A percentile compares a stretch with the other conserved stretches of the same genome.
Conservation (phyloP, 176 grass and related monocot species). For the Luzula sylvatica region DNA sequence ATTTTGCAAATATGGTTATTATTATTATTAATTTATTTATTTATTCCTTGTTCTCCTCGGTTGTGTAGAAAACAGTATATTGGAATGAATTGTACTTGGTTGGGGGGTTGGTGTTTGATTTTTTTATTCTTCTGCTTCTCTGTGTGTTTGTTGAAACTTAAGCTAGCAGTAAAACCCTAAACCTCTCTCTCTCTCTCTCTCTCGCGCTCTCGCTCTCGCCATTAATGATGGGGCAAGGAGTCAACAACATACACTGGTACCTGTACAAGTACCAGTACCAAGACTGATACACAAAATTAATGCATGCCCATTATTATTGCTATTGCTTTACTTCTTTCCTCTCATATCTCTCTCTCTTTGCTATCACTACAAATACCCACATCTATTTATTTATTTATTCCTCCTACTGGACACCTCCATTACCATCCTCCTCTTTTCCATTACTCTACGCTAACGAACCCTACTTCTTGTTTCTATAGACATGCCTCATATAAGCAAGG, state of each 20-base stretch:
- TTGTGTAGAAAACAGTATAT: background rate
- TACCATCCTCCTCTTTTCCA: conserved; percentile 44
- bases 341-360: conserved; percentile 12
- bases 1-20: background rate
- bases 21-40: no score
- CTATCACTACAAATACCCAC: conserved; percentile 13
- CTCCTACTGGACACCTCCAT: conserved; percentile 1
- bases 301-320: conserved; percentile 13
- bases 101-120: background rate
- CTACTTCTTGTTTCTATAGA: conserved; percentile 18
- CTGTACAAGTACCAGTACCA: conserved; percentile 14
- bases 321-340: conserved; percentile 22
- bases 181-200: background rate
- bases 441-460: conserved; percentile 22
- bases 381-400: conserved; percentile 7
- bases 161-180: conserved; percentile 19
- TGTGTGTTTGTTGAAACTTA: conserved; percentile 19
- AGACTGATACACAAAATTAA: conserved; percentile 23
- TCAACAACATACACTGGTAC: conserved; percentile 23
- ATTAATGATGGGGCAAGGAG: conserved; percentile 7
- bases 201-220: background rate
- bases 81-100: conserved; percentile 14
- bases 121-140: conserved; percentile 8
- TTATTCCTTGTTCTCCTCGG: background rate
- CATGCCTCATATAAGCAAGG: conserved; percentile 27